phyloP scores from a whole-genome alignment of 768 basidiomycete genomes.

The Podaxis carcinomalis region DNA sequence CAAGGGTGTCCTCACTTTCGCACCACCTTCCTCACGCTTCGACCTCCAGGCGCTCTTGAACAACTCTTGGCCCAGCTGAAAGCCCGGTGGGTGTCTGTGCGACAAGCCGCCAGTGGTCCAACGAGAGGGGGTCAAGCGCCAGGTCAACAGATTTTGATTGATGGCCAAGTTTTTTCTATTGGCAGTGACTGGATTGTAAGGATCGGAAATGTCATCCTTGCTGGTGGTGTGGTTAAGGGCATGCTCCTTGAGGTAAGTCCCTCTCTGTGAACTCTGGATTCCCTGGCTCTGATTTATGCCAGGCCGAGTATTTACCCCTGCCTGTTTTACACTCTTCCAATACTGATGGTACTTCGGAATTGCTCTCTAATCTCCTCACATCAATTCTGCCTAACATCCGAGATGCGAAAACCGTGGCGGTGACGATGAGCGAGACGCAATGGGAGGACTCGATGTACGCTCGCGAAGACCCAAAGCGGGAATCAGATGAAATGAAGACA shows the following conservation, averaged over 20 bases:
- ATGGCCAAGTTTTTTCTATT: conserved; percentile 70
- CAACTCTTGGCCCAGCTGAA: conserved; percentile 69
- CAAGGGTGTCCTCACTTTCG: conserved; percentile 65
- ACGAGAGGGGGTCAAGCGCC: conserved; percentile 33
- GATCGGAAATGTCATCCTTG: conserved; percentile 71
- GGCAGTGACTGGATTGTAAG: conserved; percentile 82
- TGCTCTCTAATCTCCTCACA: conserved; percentile 70
- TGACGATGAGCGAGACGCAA: conserved; percentile 71
- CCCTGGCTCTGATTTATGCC: not conserved
- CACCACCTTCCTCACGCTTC: conserved; percentile 71
- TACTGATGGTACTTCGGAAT: conserved; percentile 64
- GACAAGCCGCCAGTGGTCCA: conserved; percentile 33
- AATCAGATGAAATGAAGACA: conserved; percentile 10
- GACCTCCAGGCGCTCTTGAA: conserved; percentile 71
- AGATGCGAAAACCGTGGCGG: conserved; percentile 72
- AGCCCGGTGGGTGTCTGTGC: conserved; percentile 71
- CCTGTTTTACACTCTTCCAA: conserved; percentile 61
- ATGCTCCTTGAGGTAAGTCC: conserved; percentile 72
- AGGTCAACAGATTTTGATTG: conserved; percentile 59
- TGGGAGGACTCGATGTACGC: conserved; percentile 84
- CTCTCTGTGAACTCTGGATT: conserved; percentile 5
- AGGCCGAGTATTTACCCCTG: conserved; percentile 84
- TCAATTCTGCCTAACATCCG: conserved; percentile 70
- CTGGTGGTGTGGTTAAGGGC: conserved; percentile 74
- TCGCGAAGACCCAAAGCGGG: conserved; percentile 42